Conservation (phyloP, 495 filamentous ascomycete species). For the Podospora australis region DNA sequence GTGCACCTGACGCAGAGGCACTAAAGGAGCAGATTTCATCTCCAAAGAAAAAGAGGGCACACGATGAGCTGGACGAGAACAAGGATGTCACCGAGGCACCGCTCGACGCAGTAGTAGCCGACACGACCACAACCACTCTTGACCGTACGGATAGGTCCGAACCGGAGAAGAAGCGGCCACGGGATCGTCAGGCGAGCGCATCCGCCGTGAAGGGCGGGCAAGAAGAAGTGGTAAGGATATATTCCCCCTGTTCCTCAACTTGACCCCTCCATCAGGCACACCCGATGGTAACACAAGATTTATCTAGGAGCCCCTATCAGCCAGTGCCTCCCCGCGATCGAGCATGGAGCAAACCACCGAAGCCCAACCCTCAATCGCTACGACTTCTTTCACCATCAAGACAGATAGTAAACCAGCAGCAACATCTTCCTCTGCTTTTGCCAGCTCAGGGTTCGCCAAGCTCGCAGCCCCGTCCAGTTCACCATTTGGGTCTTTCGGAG, state of each 20-base stretch:
- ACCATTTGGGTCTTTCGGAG: constrained; percentile 31
- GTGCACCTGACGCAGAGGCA: constrained; percentile 26
- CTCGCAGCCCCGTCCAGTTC: constrained; percentile 44
- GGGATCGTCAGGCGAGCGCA: constrained; percentile 31
- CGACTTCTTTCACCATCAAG: constrained; percentile 5
- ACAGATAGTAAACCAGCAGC: constrained; percentile 9
- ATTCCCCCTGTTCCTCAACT: neutral
- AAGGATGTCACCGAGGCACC: constrained; percentile 32
- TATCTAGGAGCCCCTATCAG: constrained; percentile 13
- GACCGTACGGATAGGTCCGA: constrained; percentile 40
- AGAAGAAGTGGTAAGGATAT: constrained; percentile 19
- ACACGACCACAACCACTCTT: constrained; percentile 18
- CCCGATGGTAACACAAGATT: constrained; percentile 10
- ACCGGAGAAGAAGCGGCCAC: constrained; percentile 51
- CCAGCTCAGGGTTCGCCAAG: constrained; percentile 45
- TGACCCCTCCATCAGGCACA: neutral
- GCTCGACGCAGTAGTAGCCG: constrained; percentile 28
- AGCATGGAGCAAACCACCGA: constrained; percentile 12
- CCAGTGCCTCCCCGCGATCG: constrained; percentile 16
- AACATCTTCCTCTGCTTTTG: constrained; percentile 42
- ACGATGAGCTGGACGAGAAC: constrained; percentile 43
- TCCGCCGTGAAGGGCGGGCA: constrained; percentile 13
- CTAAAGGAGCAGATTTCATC: constrained; percentile 43
- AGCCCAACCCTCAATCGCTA: neutral
- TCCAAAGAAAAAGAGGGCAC: constrained; percentile 53